A percentile compares a stretch with the other conserved stretches of the same genome.
Evolutionary conservation across 768 basidiomycete species (phyloP).

Genomic region (Mycena haematopus): DNA sequence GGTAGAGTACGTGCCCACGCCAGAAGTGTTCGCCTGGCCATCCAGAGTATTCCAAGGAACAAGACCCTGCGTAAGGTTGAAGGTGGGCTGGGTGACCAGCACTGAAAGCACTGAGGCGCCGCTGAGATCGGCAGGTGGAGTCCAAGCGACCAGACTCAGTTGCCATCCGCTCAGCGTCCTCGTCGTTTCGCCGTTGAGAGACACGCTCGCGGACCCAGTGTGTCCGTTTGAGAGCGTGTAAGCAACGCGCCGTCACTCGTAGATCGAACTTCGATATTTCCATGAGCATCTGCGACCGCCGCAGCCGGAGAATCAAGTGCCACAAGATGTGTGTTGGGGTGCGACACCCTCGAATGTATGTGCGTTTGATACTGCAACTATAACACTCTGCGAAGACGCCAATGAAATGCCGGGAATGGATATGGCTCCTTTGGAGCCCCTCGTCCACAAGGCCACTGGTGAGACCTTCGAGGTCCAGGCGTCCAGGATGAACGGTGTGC

Average conservation of each 20-base stretch:
- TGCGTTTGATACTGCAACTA: conserved; percentile 20
- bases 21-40: conserved; percentile 20
- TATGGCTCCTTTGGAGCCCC: conserved; percentile 14
- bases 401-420: conserved; percentile 25
- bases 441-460: conserved; percentile 23
- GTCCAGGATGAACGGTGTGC: conserved; percentile 27
- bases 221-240: conserved; percentile 15
- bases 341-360: conserved; percentile 18
- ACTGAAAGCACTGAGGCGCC: conserved; percentile 1
- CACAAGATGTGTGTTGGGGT: conserved; percentile 12
- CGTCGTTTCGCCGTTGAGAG: conserved; percentile 21
- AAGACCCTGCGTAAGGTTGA: conserved; percentile 25
- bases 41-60: conserved; percentile 24
- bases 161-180: conserved; percentile 20
- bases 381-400: conserved; percentile 11
- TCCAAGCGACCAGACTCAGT: conserved; percentile 29
- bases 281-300: conserved; percentile 10
- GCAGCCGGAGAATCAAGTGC: conserved; percentile 15
- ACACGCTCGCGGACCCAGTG: conserved; percentile 13
- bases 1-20: conserved; percentile 27
- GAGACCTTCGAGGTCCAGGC: conserved; percentile 23
- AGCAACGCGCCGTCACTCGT: conserved; percentile 12
- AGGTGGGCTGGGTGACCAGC: conserved; percentile 21
- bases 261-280: conserved; percentile 21
- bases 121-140: conserved; percentile 25